Conservation (phyloP, 306 rosid genomes). For the Vigna angularis region DNA sequence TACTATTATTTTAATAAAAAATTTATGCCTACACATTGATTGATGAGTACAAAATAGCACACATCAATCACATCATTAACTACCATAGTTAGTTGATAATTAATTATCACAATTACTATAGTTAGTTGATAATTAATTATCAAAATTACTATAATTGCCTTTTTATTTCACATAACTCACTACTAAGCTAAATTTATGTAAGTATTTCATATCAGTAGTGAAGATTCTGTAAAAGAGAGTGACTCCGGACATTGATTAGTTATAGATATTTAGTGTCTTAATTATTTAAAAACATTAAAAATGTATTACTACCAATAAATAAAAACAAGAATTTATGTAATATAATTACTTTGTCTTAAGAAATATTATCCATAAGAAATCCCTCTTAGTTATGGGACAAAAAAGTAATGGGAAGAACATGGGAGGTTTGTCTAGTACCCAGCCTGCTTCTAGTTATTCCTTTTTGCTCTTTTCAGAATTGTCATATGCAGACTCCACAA, state of each 20-base stretch:
- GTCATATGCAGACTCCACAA: constrained; percentile 64
- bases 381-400: constrained; percentile 33
- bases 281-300: neutral
- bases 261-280: neutral
- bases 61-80: neutral
- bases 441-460: constrained; percentile 52
- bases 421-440: constrained; percentile 53
- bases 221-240: neutral
- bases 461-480: constrained; percentile 54
- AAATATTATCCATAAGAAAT: constrained; percentile 33
- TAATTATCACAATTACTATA: neutral
- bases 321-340: neutral
- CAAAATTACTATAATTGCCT: neutral
- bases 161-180: neutral
- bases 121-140: neutral
- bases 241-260: neutral
- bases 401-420: constrained; percentile 75
- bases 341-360: neutral
- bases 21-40: neutral
- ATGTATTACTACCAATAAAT: neutral
- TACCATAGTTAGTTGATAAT: neutral
- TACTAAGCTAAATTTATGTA: neutral
- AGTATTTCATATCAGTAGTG: neutral
- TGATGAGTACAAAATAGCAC: neutral
- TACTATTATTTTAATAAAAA: no score